Conservation (phyloP, 2,329 filamentous ascomycete species). For the Sporothrix humicola region DNA sequence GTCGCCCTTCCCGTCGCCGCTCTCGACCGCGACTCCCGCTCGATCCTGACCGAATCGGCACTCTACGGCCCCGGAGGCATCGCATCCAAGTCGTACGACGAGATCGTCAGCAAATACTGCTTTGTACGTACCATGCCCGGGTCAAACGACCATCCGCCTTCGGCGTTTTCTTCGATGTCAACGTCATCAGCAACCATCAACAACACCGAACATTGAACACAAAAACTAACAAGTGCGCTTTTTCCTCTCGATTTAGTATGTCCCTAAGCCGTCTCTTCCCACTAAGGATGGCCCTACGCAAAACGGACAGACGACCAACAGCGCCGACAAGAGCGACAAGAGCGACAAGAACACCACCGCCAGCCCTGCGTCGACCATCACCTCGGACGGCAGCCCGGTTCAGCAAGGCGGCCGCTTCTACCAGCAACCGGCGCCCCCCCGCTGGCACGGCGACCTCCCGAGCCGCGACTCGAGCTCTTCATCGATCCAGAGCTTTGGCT, state of each 20-base stretch:
- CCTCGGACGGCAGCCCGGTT: constrained; percentile 49
- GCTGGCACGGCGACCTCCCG: constrained; percentile 50
- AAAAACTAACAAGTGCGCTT: constrained; percentile 32
- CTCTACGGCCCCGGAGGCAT: constrained; percentile 58
- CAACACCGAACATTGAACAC: constrained; percentile 20
- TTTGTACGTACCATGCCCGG: constrained; percentile 81
- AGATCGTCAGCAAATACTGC: constrained; percentile 98
- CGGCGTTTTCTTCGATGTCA: constrained; percentile 18
- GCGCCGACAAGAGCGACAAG: constrained; percentile 49
- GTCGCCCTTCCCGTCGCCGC: constrained; percentile 10
- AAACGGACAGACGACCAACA: constrained; percentile 52
- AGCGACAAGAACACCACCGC: constrained; percentile 43
- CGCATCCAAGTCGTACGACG: constrained; percentile 89
- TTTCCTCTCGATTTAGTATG: constrained; percentile 57
- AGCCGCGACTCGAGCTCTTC: constrained; percentile 47
- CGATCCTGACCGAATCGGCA: constrained; percentile 35
- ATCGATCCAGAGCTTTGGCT: constrained; percentile 37
- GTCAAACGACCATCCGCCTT: constrained; percentile 33
- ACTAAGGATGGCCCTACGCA: constrained; percentile 55
- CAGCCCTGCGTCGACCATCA: constrained; percentile 48
- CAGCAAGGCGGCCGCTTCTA: constrained; percentile 40
- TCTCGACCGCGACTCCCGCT: constrained; percentile 26
- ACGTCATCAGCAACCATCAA: constrained; percentile 49
- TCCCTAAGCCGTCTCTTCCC: constrained; percentile 62
- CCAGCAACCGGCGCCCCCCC: constrained; percentile 47